Conservation (phyloP, 441 rosid genomes). For the Adansonia gregorii region DNA sequence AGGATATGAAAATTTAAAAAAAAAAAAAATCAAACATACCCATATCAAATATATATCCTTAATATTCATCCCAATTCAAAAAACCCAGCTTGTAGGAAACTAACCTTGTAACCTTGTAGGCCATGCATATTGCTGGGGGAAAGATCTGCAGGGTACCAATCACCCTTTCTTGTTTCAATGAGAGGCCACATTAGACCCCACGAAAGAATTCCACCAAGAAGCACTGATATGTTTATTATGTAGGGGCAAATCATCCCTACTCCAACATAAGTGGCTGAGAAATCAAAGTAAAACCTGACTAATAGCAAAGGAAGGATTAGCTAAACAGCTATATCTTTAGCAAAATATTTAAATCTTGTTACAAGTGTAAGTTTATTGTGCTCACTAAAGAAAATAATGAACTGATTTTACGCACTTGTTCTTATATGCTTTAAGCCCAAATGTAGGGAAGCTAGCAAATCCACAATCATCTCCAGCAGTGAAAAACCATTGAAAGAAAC, state of each 20-base stretch:
- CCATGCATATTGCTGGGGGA: slow-evolving; percentile 51
- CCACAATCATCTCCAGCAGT: slow-evolving; percentile 76
- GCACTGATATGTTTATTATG: slow-evolving; percentile 71
- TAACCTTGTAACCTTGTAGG: slow-evolving; percentile 81
- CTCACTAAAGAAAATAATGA: background rate
- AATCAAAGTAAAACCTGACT: slow-evolving; percentile 85
- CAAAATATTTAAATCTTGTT: background rate
- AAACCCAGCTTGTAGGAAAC: slow-evolving; percentile 14
- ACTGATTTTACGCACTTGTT: slow-evolving; percentile 48
- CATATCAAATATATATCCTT: too few species aligned
- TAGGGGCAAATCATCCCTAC: slow-evolving; percentile 97
- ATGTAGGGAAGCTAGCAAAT: slow-evolving; percentile 72
- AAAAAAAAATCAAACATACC: too few species aligned
- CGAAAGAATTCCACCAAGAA: slow-evolving; percentile 82
- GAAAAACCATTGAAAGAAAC: slow-evolving; percentile 93
- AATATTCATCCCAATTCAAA: too few species aligned
- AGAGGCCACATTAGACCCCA: slow-evolving; percentile 99
- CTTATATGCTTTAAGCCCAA: slow-evolving; percentile 71
- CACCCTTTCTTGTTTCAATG: slow-evolving; percentile 68
- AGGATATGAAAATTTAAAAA: too few species aligned
- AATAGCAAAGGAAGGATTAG: slow-evolving; percentile 24
- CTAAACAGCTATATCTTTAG: background rate
- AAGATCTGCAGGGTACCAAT: slow-evolving; percentile 66
- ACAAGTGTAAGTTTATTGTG: background rate
- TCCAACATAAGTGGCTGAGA: slow-evolving; percentile 89